A percentile compares a stretch with the other conserved stretches of the same genome.
phyloP scores from a whole-genome alignment of 2,329 filamentous ascomycete genomes.

The Aspergillus puulaauensis region DNA sequence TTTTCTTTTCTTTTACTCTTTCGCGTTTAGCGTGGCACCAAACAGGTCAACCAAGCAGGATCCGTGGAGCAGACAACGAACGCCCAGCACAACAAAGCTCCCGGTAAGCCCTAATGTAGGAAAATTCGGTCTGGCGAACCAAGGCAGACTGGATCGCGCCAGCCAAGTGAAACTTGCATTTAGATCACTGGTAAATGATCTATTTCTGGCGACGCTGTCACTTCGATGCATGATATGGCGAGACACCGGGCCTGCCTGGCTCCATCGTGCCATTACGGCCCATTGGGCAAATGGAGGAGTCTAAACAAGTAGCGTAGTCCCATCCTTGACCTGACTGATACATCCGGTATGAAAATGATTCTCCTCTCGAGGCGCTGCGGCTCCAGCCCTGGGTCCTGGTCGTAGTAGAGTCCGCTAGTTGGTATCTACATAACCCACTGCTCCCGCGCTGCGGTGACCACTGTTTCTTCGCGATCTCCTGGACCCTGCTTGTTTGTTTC shows the following conservation, averaged over 20 bases:
- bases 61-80: background rate
- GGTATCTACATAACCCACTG: conserved; percentile 3
- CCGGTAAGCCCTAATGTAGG: conserved; percentile 3
- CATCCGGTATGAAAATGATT: background rate
- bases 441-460: background rate
- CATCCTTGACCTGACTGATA: background rate
- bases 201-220: background rate
- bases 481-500: background rate
- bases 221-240: background rate
- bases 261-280: background rate
- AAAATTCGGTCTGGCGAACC: background rate
- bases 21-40: background rate
- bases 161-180: conserved; percentile 11
- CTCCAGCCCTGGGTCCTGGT: background rate
- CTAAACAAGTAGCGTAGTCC: background rate
- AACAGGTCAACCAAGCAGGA: background rate
- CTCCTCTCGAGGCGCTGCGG: background rate
- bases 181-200: conserved; percentile 1
- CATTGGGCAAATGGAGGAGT: background rate
- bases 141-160: background rate
- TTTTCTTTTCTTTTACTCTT: background rate
- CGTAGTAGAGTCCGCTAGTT: background rate
- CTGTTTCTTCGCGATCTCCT: background rate
- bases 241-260: background rate
- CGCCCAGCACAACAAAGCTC: background rate